phyloP scores from a whole-genome alignment of 2,329 filamentous ascomycete species.

The Colletotrichum filicis region DNA sequence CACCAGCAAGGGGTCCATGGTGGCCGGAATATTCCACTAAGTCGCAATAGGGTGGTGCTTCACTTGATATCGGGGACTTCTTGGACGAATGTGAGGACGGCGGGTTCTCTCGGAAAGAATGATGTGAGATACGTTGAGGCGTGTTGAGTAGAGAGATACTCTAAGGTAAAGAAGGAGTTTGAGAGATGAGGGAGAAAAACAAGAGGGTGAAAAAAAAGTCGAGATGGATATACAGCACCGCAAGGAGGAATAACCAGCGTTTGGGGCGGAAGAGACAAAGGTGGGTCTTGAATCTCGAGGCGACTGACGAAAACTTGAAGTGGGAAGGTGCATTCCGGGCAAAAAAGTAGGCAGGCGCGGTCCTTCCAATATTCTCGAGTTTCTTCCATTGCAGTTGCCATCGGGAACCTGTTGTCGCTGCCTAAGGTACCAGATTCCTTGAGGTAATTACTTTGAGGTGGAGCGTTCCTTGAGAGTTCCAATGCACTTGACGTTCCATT shows the following conservation, averaged over 20 bases:
- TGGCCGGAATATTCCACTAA: neutral
- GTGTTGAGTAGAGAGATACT: no score
- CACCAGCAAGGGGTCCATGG: constrained; percentile 7
- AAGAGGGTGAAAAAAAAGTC: neutral
- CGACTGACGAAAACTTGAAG: neutral
- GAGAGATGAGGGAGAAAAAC: neutral
- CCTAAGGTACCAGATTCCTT: neutral
- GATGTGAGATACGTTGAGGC: no score
- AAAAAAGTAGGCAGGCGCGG: neutral
- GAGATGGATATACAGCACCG: neutral
- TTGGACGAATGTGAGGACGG: neutral
- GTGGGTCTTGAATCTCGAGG: neutral
- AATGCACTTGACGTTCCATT: no score
- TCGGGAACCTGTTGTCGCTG: neutral
- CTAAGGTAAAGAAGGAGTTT: neutral
- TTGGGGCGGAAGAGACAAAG: neutral
- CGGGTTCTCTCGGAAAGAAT: no score
- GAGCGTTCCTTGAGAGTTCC: no score
- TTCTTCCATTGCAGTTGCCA: neutral
- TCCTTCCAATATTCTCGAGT: neutral
- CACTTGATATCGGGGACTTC: no score
- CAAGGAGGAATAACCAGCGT: neutral
- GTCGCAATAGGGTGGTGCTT: neutral
- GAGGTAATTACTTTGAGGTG: neutral
- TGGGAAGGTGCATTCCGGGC: neutral